Percentiles rank a stretch among this genome's conserved stretches.
Evolutionary conservation across 1,284 basidiomycete genomes (phyloP).

Genomic region (Amylostereum chailletii): DNA sequence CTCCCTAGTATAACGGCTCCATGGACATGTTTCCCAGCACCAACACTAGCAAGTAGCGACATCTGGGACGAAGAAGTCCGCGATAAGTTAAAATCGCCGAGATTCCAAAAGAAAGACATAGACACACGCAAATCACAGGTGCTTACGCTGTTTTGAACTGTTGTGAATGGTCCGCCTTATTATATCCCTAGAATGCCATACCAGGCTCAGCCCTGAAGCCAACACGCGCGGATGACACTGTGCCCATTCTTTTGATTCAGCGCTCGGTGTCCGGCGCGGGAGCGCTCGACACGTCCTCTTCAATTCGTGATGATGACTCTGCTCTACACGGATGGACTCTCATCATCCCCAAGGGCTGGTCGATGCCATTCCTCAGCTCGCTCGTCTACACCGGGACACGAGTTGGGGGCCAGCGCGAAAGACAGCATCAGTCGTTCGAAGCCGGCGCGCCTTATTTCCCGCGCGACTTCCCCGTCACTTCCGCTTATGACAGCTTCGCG

Average conservation of each 20-base stretch:
- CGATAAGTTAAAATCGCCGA: slow-evolving; percentile 46
- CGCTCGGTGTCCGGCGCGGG: slow-evolving; percentile 47
- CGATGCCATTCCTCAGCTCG: slow-evolving; percentile 79
- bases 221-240: slow-evolving; percentile 64
- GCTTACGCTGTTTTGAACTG: not conserved
- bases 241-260: slow-evolving; percentile 79
- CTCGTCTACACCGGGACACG: slow-evolving; percentile 75
- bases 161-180: not conserved
- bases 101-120: slow-evolving; percentile 75
- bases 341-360: slow-evolving; percentile 80
- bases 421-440: slow-evolving; percentile 72
- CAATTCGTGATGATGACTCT: slow-evolving; percentile 14
- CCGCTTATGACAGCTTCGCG: slow-evolving; percentile 44
- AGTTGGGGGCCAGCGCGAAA: slow-evolving; percentile 74
- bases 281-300: slow-evolving; percentile 15
- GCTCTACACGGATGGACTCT: slow-evolving; percentile 79
- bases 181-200: slow-evolving; percentile 45
- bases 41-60: slow-evolving; percentile 48
- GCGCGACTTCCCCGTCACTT: slow-evolving; percentile 63
- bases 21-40: slow-evolving; percentile 43
- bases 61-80: slow-evolving; percentile 66
- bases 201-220: slow-evolving; percentile 69
- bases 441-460: slow-evolving; percentile 70
- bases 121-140: slow-evolving; percentile 75
- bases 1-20: slow-evolving; percentile 16